Conservation (phyloP, 257 asterid genomes). For the Avicennia marina region DNA sequence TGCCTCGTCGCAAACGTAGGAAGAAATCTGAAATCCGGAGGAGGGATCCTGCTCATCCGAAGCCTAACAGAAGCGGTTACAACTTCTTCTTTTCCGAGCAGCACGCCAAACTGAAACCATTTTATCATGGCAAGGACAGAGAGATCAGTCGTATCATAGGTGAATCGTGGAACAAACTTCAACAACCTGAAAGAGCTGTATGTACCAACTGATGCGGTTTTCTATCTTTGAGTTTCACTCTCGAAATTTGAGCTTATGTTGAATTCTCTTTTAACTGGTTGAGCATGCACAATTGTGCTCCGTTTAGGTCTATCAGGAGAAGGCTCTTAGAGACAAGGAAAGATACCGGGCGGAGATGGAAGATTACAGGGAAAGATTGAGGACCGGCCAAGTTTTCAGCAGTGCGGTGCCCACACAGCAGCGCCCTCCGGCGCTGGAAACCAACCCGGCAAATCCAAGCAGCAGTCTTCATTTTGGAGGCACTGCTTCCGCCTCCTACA, state of each 20-base stretch:
- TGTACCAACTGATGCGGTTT: slow-evolving; percentile 10
- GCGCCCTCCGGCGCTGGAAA: slow-evolving; percentile 17
- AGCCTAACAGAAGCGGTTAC: slow-evolving; percentile 88
- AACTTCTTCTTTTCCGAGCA: slow-evolving; percentile 90
- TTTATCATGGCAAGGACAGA: slow-evolving; percentile 61
- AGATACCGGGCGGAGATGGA: slow-evolving; percentile 74
- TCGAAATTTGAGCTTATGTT: too few species aligned
- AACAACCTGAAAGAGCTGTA: slow-evolving; percentile 65
- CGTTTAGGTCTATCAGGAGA: slow-evolving; percentile 70
- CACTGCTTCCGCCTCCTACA: slow-evolving; percentile 14
- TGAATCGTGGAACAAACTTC: slow-evolving; percentile 72
- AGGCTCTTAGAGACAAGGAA: slow-evolving; percentile 71
- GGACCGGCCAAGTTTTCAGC: slow-evolving; percentile 28
- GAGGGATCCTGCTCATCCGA: slow-evolving; percentile 86
- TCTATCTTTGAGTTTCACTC: neutral
- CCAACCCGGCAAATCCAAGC: slow-evolving; percentile 20
- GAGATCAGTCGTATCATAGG: slow-evolving; percentile 87
- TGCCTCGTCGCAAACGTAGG: slow-evolving; percentile 56
- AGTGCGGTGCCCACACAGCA: slow-evolving; percentile 24
- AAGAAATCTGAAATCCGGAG: slow-evolving; percentile 65
- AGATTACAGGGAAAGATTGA: slow-evolving; percentile 45
- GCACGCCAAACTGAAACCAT: slow-evolving; percentile 69
- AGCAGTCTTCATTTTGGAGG: slow-evolving; percentile 24
- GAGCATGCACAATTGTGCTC: neutral
- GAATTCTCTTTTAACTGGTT: neutral